phyloP scores from a whole-genome alignment of 176 grass and related monocot species.

The Oryza glumipatula region DNA sequence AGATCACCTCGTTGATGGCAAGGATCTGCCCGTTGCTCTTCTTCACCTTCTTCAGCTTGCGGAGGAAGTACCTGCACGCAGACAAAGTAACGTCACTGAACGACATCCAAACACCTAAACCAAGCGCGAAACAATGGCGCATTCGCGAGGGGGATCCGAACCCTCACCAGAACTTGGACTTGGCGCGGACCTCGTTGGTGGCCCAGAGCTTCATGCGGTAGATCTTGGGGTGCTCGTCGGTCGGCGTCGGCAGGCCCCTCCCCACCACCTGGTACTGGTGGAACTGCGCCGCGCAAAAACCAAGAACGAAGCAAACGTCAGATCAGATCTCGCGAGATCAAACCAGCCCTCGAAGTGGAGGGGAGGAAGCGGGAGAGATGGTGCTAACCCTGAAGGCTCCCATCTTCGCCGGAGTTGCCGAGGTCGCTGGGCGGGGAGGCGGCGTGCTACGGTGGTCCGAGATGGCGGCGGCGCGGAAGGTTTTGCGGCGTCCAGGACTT shows the following conservation, averaged over 20 bases:
- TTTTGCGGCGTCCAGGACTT: background rate
- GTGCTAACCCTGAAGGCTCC: conserved; percentile 59
- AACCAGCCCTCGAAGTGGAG: too few relatives aligned
- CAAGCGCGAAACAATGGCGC: background rate
- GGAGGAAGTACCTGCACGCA: conserved; percentile 66
- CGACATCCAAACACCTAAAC: background rate
- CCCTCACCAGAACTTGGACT: conserved; percentile 70
- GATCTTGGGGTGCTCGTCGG: conserved; percentile 76
- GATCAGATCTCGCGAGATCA: background rate
- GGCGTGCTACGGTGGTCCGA: background rate
- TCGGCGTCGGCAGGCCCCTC: conserved; percentile 59
- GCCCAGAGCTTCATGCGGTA: conserved; percentile 89
- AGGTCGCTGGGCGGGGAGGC: background rate
- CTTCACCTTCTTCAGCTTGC: conserved; percentile 83
- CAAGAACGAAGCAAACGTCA: background rate
- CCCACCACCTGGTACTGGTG: conserved; percentile 83
- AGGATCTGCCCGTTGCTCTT: conserved; percentile 74
- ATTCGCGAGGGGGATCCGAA: background rate
- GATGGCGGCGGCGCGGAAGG: conserved; percentile 1
- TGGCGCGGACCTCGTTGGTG: conserved; percentile 77
- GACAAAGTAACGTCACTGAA: background rate
- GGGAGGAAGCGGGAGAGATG: background rate
- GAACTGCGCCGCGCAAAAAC: conserved; percentile 51
- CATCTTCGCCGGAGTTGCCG: conserved; percentile 44
- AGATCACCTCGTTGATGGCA: conserved; percentile 60